Evolutionary conservation across 129 eudicot genomes (phyloP).

Genomic region (Helianthus tuberosus): DNA sequence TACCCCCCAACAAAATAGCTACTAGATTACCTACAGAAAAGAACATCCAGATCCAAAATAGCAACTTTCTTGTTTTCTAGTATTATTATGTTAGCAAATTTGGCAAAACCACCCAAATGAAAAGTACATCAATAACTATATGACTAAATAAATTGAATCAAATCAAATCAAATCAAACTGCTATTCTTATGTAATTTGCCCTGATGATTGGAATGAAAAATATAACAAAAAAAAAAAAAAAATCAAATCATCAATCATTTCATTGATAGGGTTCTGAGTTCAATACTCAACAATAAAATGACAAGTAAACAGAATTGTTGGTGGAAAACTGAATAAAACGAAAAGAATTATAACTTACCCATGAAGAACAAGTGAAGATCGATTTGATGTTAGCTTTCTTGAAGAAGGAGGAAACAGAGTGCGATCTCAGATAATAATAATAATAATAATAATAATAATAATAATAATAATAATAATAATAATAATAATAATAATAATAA

Average conservation of each 20-base stretch:
- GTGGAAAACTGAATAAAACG: not conserved
- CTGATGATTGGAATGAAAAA: too few species aligned
- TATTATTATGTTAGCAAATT: too few species aligned
- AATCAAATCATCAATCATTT: conserved; percentile 10
- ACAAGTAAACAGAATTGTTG: not conserved
- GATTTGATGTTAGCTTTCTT: conserved; percentile 25
- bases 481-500: conserved; percentile 30
- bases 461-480: conserved; percentile 31
- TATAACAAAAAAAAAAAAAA: too few species aligned
- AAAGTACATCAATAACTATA: not conserved
- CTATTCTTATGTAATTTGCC: too few species aligned
- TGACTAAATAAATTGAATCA: not conserved
- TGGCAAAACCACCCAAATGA: too few species aligned
- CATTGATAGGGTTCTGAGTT: conserved; percentile 29
- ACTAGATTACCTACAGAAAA: too few species aligned
- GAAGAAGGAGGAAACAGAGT: conserved; percentile 26
- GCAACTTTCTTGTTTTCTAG: too few species aligned
- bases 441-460: conserved; percentile 29
- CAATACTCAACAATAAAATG: not conserved
- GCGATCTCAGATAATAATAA: conserved; percentile 28
- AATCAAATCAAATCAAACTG: too few species aligned
- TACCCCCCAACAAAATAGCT: too few species aligned
- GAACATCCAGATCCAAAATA: too few species aligned
- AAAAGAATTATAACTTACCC: conserved; percentile 23
- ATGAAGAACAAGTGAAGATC: conserved; percentile 12